Evolutionary conservation across 306 rosid genomes (phyloP), one percentile per base, ranked within the genome.

Genomic region (Pachyrhizus erosus): DNA sequence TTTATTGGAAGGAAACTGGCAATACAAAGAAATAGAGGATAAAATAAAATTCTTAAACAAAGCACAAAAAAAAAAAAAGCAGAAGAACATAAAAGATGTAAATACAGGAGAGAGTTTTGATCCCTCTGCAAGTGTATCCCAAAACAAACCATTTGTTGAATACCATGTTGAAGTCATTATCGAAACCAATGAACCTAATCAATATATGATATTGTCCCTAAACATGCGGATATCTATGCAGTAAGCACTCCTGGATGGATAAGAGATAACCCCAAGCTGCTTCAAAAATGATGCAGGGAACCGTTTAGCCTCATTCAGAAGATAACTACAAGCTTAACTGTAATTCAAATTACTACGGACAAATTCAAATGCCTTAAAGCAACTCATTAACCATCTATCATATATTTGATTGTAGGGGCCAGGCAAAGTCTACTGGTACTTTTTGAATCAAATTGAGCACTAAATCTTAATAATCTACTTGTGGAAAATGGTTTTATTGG

Each of bases 221-320:
- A 71, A 51, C 58, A 81, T 72, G 79, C 27, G 18, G 78, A 52
- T 70, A 42, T 51, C 43, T 55, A n/a, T 17, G 77, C 45, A 54
- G 60, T 31, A 43, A 57, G 46, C 43, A 58, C 33, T 46, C 77
- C 21, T n/a, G 64, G 64, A 55, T 37, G 39, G 54, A 58, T 54
- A 39, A 68, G 55, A 43, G 33, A 61, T 40, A 66, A 27, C 20
- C 61, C 64, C 65, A 75, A 75, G 54, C 23, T 57, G 37, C 69
- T 73, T 55, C 20, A 52, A 11, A 33, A 74, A 54, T 61, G 29
- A 48, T 21, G 46, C 34, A 73, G 64, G 51, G 10, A 65, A 79
- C 37, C 77, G 69, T 39, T 68, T 46, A 43, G 73, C 78, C 66
- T 78, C 75, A 68, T 24, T 79, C 31, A 70, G 71, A 74, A 73